Base-by-base conservation (phyloP, 1,284 basidiomycete species). In the Phellinidium pouzarii region DNA sequence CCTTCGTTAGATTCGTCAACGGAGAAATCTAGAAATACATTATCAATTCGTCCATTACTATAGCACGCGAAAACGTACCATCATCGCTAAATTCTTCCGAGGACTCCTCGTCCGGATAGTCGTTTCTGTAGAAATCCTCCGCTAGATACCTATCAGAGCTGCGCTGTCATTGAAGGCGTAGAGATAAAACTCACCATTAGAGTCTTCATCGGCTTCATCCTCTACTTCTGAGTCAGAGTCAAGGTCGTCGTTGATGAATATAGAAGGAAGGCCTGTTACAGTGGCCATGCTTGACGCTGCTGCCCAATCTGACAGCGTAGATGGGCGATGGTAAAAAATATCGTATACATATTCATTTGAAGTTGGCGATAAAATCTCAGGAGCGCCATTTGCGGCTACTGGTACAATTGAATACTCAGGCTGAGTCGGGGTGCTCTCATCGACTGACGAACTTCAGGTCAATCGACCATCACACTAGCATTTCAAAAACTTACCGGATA, bases 61-160 rank as follows among this genome's bases (percentile, higher is more conserved):
- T 25, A 56, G 50, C 44, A 42, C 14, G 45, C 27, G 48, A 22
- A 23, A 19, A 58, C 55, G 25, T 54, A 76, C 72, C 75, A 61
- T 66, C 65, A 48, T 73, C 75, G 29, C 61, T 65, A 19, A 64
- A 59, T 11, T 65, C 62, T 8, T 65, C 65, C 1, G 72, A 67
- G 34, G 77, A 72, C 49, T 86, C 84, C 52, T 82, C 83, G 11
- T 89, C 86, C 0, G 86, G 86, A 60, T 89, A 89, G 60, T 89
- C 86, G 55, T 89, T 89, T 60, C 78, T 85, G 65, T 87, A 89
- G 61, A 80, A 88, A 58, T 87, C 86, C 65, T 89, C 86, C 12
- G 81, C 86, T 89, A 57, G 23, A 37, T n/a, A 55, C 14, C 51
- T 31, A 27, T 25, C 7, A 42, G 34, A 44, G 40, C 12, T 40